A percentile compares a stretch with the other conserved stretches of the same genome.
phyloP scores from a whole-genome alignment of 1,284 basidiomycete genomes.

The Pisolithus thermaeus region DNA sequence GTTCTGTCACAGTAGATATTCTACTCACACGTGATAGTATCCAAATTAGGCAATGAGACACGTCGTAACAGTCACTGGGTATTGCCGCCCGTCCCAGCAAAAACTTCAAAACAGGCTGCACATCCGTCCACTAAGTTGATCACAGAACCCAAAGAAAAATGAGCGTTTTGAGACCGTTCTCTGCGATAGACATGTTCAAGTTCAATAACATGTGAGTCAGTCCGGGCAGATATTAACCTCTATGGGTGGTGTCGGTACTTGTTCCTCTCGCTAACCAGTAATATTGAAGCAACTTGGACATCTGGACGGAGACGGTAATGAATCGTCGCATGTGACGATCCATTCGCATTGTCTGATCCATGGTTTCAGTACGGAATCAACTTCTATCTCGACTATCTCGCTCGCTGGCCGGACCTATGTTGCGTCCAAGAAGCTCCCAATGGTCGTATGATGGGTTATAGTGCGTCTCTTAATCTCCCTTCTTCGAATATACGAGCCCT shows the following conservation, averaged over 20 bases:
- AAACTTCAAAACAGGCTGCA: neutral
- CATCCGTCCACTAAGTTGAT: neutral
- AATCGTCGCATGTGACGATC: neutral
- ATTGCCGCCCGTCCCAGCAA: too few species aligned
- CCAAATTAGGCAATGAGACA: too few species aligned
- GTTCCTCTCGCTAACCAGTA: neutral
- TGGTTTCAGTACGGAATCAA: slow-evolving; percentile 68
- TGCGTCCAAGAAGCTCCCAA: slow-evolving; percentile 72
- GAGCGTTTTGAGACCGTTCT: slow-evolving; percentile 80
- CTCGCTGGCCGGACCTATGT: slow-evolving; percentile 87
- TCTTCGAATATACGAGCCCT: slow-evolving; percentile 7
- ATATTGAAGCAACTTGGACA: slow-evolving; percentile 73
- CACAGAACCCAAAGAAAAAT: slow-evolving; percentile 37
- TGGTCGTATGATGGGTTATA: slow-evolving; percentile 83
- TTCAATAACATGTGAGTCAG: slow-evolving; percentile 78
- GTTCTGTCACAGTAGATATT: too few species aligned
- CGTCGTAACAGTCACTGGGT: neutral
- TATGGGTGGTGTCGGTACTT: neutral
- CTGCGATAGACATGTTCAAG: slow-evolving; percentile 81
- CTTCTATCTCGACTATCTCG: slow-evolving; percentile 84
- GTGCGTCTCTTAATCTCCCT: slow-evolving; percentile 37
- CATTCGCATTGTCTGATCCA: neutral
- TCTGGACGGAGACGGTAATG: slow-evolving; percentile 89
- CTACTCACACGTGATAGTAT: too few species aligned
- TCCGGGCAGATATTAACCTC: neutral